phyloP scores from a whole-genome alignment of 1,139 yeast species.

The Tardiomyces digboiensis region DNA sequence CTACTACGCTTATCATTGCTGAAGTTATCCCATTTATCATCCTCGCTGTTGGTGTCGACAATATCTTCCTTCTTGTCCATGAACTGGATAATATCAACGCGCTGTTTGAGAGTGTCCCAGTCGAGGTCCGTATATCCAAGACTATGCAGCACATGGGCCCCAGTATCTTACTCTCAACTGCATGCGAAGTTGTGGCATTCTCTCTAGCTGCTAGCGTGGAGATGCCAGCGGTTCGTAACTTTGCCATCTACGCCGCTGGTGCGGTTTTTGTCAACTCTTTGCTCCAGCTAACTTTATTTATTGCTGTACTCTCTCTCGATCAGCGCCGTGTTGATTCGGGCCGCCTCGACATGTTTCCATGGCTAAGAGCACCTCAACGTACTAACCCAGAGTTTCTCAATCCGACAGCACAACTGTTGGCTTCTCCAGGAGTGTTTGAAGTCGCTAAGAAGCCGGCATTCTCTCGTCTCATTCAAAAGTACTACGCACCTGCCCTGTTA shows the following conservation, averaged over 20 bases:
- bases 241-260: constrained; percentile 85
- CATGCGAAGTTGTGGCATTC: constrained; percentile 71
- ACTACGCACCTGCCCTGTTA: constrained; percentile 53
- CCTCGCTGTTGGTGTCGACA: constrained; percentile 91
- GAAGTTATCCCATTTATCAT: constrained; percentile 96
- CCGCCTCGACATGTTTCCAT: background rate
- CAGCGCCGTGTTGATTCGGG: constrained; percentile 47
- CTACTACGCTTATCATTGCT: constrained; percentile 86
- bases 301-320: constrained; percentile 62
- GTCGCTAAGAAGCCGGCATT: constrained; percentile 24
- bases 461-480: constrained; percentile 31
- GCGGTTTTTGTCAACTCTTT: constrained; percentile 71
- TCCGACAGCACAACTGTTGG: constrained; percentile 6
- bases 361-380: background rate
- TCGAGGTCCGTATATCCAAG: constrained; percentile 47
- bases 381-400: constrained; percentile 4
- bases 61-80: constrained; percentile 77
- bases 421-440: constrained; percentile 20
- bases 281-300: constrained; percentile 74
- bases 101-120: constrained; percentile 33
- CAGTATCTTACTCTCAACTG: constrained; percentile 68
- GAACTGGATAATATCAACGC: constrained; percentile 53
- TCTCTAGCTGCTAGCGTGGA: constrained; percentile 68
- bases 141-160: constrained; percentile 78
- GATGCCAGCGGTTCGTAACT: constrained; percentile 95